A percentile compares a stretch with the other conserved stretches of the same genome.
These are phyloP conservation scores for Ophiocordyceps robertsii DNA, from an alignment of 2,329 filamentous ascomycete genomes.

Conservation along the genomic window DNA sequence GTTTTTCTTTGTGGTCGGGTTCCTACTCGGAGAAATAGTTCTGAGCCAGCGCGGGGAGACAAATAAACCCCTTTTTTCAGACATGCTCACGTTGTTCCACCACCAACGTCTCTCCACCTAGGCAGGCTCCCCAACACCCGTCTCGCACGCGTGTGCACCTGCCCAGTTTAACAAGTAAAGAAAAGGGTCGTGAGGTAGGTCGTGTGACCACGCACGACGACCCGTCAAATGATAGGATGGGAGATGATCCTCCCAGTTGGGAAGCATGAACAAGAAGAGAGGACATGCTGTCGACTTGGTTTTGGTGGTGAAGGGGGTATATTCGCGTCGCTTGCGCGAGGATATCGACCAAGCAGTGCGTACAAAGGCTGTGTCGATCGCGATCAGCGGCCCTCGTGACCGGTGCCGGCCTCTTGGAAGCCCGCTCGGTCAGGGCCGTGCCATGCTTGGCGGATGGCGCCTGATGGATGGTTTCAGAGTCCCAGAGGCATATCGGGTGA, in stretches of 20 bases:
- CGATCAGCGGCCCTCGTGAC: neutral
- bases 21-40: neutral
- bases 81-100: conserved; percentile 7
- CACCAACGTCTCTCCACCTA: conserved; percentile 1
- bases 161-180: conserved; percentile 9
- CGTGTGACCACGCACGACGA: conserved; percentile 3
- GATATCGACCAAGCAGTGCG: conserved; percentile 1
- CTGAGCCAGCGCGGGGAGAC: conserved; percentile 1
- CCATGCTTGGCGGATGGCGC: too few species aligned
- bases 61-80: neutral
- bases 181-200: neutral
- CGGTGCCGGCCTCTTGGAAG: too few species aligned
- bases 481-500: too few species aligned
- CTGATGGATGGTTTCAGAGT: too few species aligned
- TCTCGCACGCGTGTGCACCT: conserved; percentile 1
- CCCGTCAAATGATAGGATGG: conserved; percentile 6
- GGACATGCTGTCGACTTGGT: conserved; percentile 10
- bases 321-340: conserved; percentile 5
- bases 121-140: conserved; percentile 3
- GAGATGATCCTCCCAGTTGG: conserved; percentile 2
- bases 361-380: neutral
- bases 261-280: conserved; percentile 9
- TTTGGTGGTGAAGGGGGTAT: conserved; percentile 7
- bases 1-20: neutral
- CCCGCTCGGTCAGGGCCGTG: too few species aligned